Conservation (phyloP, 805 yeast genomes). For the Sugiyamaella mastotermitis region DNA sequence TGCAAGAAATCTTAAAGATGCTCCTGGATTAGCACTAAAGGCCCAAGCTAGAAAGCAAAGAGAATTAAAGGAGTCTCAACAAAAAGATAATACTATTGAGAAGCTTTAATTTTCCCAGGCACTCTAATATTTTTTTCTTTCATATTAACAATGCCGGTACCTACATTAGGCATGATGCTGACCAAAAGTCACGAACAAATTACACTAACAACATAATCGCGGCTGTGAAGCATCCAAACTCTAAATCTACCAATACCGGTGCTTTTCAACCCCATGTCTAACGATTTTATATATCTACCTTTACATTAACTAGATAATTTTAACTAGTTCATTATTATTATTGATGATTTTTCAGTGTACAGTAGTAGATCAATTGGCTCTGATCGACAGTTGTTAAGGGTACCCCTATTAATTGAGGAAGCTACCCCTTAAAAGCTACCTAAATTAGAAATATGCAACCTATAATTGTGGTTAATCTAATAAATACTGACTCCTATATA, state of each 20-base stretch:
- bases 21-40: conserved; percentile 12
- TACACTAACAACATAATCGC: not conserved
- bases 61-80: conserved; percentile 13
- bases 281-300: no score
- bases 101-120: conserved; percentile 8
- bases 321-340: no score
- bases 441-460: no score
- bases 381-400: no score
- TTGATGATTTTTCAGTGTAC: no score
- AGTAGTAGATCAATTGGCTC: no score
- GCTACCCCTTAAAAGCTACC: no score
- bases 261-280: no score
- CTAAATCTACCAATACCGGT: not conserved
- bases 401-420: no score
- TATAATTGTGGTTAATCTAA: no score
- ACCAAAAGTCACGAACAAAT: not conserved
- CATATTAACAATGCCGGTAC: not conserved
- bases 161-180: not conserved
- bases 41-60: conserved; percentile 14
- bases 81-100: conserved; percentile 11
- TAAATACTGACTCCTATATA: no score
- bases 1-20: conserved; percentile 5
- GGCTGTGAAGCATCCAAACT: not conserved
- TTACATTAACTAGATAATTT: no score
- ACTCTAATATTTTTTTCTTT: not conserved